phyloP scores from a whole-genome alignment of 371 early-diverging fungal species.

The Batrachochytrium dendrobatidis region DNA sequence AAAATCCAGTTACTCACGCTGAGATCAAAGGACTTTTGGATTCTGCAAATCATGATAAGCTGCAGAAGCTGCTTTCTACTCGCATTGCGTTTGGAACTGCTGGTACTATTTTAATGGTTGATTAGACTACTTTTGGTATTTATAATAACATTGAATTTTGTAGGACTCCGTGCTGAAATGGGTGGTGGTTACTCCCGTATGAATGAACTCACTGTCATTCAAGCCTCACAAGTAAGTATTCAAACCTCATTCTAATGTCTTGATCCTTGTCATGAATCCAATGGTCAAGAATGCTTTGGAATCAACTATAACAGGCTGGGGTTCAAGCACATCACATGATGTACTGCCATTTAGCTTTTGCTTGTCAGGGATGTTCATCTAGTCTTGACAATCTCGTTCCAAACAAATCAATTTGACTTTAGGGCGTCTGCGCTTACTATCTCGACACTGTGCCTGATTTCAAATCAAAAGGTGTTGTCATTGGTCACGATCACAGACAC shows the following conservation, averaged over 20 bases:
- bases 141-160: neutral
- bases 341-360: no score
- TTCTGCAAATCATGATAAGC: neutral
- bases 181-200: slow-evolving; percentile 92
- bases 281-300: no score
- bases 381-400: neutral
- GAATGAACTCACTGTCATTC: slow-evolving; percentile 89
- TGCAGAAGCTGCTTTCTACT: neutral
- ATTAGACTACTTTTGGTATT: neutral
- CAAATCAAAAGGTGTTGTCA: slow-evolving; percentile 65
- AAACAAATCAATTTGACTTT: neutral
- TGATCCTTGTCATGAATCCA: no score
- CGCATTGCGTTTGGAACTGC: slow-evolving; percentile 1
- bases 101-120: neutral
- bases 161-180: slow-evolving; percentile 85
- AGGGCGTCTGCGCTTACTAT: slow-evolving; percentile 29
- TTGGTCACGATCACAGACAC: slow-evolving; percentile 93
- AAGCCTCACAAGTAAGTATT: slow-evolving; percentile 64
- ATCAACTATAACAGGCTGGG: no score
- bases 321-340: no score
- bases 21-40: neutral
- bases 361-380: neutral
- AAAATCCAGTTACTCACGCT: neutral
- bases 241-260: neutral
- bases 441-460: slow-evolving; percentile 20